A percentile compares a stretch with the other conserved stretches of the same genome.
Conservation (phyloP, 768 basidiomycete genomes). For the Tulasnella sp. region DNA sequence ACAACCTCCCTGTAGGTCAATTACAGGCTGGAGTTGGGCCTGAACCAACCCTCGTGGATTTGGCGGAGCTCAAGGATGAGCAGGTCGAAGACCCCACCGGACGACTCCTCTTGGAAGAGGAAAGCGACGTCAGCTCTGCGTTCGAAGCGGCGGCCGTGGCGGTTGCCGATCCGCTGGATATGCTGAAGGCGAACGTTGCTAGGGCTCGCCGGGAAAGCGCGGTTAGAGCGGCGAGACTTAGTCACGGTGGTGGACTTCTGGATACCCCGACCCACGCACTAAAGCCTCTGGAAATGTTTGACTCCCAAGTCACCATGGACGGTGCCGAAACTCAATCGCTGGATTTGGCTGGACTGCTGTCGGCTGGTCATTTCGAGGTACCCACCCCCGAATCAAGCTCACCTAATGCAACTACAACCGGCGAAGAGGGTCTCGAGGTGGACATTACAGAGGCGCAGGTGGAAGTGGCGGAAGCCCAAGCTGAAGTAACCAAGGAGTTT, state of each 20-base stretch:
- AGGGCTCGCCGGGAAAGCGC: slow-evolving; percentile 15
- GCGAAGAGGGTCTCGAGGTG: slow-evolving; percentile 8
- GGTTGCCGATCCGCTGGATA: not conserved
- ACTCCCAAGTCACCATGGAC: not conserved
- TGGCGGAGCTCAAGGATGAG: not conserved
- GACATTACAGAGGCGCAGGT: slow-evolving; percentile 17
- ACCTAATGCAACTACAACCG: not conserved
- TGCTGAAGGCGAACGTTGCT: slow-evolving; percentile 19
- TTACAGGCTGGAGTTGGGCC: not conserved
- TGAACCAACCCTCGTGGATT: not conserved
- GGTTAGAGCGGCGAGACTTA: slow-evolving; percentile 10
- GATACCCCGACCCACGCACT: no score
- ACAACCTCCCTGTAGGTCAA: not conserved
- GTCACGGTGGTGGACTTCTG: slow-evolving; percentile 3
- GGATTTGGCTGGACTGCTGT: not conserved
- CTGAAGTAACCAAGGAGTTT: not conserved
- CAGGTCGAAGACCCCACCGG: not conserved
- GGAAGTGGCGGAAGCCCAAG: not conserved
- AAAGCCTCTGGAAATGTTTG: not conserved
- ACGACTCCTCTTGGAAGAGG: not conserved
- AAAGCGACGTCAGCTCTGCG: slow-evolving; percentile 11
- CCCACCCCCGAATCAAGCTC: not conserved
- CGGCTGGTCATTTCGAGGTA: not conserved
- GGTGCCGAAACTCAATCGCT: not conserved
- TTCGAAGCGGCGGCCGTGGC: not conserved